A percentile compares a stretch with the other conserved stretches of the same genome.
Evolutionary conservation across 2,329 filamentous ascomycete species (phyloP).

Genomic region (Epicoccum sorghinum): DNA sequence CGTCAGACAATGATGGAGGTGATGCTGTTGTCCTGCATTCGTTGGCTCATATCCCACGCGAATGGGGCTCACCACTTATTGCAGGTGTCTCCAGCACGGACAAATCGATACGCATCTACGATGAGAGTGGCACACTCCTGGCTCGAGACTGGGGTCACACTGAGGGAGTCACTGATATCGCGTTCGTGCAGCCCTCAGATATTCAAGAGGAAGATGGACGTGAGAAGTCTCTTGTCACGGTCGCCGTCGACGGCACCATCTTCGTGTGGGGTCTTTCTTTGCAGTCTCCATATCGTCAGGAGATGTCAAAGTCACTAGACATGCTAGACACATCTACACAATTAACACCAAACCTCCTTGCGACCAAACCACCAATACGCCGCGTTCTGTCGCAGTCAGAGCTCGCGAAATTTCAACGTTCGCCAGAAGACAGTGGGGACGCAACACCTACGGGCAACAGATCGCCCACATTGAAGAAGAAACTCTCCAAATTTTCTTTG

Average conservation of each 20-base stretch:
- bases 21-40: constrained; percentile 86
- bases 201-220: constrained; percentile 52
- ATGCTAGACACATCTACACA: constrained; percentile 40
- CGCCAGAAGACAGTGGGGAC: constrained; percentile 50
- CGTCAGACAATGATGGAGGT: constrained; percentile 76
- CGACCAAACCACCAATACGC: constrained; percentile 72
- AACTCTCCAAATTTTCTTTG: constrained; percentile 60
- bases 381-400: constrained; percentile 88
- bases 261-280: constrained; percentile 54
- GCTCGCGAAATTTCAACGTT: constrained; percentile 74
- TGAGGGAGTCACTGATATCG: constrained; percentile 86
- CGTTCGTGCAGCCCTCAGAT: constrained; percentile 59
- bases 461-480: constrained; percentile 61
- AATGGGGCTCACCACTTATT: constrained; percentile 69
- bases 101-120: constrained; percentile 92
- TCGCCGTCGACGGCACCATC: constrained; percentile 58
- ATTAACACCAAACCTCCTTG: constrained; percentile 41
- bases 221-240: constrained; percentile 55
- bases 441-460: constrained; percentile 49
- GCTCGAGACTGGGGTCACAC: constrained; percentile 95
- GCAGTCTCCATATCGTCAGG: constrained; percentile 34
- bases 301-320: constrained; percentile 47
- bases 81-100: constrained; percentile 92
- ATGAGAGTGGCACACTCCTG: constrained; percentile 77
- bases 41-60: constrained; percentile 66